Conservation (phyloP, 2,329 filamentous ascomycete species). For the Canariomyces notabilis region DNA sequence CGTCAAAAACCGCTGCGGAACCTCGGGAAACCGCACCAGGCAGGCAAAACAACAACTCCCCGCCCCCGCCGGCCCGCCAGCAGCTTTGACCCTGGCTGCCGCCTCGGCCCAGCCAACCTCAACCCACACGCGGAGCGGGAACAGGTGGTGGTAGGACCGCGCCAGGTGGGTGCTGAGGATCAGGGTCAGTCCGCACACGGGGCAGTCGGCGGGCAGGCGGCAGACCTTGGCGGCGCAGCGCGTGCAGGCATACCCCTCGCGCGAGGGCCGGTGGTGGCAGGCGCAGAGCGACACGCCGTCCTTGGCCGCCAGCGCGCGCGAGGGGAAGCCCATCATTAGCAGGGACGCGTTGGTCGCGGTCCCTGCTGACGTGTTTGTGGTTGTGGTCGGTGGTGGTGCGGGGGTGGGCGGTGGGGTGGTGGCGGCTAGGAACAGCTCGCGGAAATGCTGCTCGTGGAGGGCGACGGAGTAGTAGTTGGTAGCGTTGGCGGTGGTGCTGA, state of each 20-base stretch:
- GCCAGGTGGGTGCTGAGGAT: conserved; percentile 92
- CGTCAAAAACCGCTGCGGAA: too few relatives aligned
- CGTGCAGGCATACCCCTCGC: conserved; percentile 87
- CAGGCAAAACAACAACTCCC: conserved; percentile 84
- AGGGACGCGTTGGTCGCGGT: conserved; percentile 48
- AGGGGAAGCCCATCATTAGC: conserved; percentile 98
- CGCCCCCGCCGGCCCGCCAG: conserved; percentile 16
- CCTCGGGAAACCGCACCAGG: conserved; percentile 62
- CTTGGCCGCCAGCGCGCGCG: conserved; percentile 66
- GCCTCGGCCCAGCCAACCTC: conserved; percentile 83
- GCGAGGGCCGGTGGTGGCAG: conserved; percentile 76
- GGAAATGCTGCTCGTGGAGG: conserved; percentile 80
- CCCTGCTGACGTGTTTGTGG: conserved; percentile 39
- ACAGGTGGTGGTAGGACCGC: conserved; percentile 88
- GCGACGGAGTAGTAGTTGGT: conserved; percentile 68
- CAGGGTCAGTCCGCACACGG: conserved; percentile 82
- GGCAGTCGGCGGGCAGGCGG: conserved; percentile 82
- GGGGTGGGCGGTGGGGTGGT: conserved; percentile 73
- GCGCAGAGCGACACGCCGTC: conserved; percentile 72
- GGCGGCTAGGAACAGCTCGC: conserved; percentile 79
- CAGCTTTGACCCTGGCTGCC: conserved; percentile 42
- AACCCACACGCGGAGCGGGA: conserved; percentile 83
- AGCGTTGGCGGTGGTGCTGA: too few relatives aligned
- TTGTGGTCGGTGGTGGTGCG: not conserved
- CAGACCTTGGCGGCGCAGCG: conserved; percentile 87